Conservation (phyloP, 768 basidiomycete species). For the Floccularia luteovirens region DNA sequence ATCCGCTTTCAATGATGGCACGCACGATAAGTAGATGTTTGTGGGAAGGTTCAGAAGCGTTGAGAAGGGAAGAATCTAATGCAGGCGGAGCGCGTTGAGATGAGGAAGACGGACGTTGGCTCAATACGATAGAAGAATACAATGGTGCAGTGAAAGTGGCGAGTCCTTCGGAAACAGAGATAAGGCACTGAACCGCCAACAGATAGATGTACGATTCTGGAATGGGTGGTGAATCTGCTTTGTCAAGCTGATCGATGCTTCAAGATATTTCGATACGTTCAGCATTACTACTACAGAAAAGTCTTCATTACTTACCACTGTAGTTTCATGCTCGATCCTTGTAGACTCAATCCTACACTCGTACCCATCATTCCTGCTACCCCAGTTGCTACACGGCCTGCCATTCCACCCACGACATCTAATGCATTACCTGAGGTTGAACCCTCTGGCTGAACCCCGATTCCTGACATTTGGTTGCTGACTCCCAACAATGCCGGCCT, state of each 20-base stretch:
- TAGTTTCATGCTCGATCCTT: constrained; percentile 76
- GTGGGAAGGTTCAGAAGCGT: constrained; percentile 40
- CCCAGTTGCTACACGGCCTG: constrained; percentile 81
- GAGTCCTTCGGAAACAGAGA: constrained; percentile 82
- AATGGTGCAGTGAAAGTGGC: constrained; percentile 66
- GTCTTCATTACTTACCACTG: constrained; percentile 67
- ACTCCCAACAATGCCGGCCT: constrained; percentile 82
- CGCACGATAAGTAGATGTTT: constrained; percentile 56
- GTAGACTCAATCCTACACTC: constrained; percentile 60
- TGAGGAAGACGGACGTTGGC: constrained; percentile 34
- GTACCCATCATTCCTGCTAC: constrained; percentile 82
- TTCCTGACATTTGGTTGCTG: constrained; percentile 71
- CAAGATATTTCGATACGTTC: not conserved
- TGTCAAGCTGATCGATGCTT: constrained; percentile 98
- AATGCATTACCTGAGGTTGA: constrained; percentile 20
- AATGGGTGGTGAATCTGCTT: constrained; percentile 89
- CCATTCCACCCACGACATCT: constrained; percentile 52
- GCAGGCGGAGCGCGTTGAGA: constrained; percentile 56
- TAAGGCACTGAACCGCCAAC: constrained; percentile 81
- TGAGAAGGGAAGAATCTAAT: constrained; percentile 51
- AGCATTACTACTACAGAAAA: not conserved
- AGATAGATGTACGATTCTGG: constrained; percentile 94
- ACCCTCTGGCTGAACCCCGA: constrained; percentile 51
- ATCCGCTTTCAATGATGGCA: constrained; percentile 79
- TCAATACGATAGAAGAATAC: constrained; percentile 61